Conservation (phyloP, 2,329 filamentous ascomycete genomes). For the Aspergillus arachidicola region DNA sequence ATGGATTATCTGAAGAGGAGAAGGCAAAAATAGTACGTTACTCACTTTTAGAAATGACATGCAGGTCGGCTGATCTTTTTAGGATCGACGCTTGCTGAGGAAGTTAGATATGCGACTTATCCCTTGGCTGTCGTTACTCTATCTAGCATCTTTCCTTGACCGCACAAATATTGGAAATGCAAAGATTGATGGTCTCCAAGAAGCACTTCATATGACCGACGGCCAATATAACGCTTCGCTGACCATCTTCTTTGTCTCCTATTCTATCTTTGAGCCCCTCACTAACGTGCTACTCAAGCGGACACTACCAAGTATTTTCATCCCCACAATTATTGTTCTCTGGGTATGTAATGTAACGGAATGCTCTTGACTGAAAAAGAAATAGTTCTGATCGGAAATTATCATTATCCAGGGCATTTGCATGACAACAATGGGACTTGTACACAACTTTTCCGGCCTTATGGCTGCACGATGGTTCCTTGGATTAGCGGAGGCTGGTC, state of each 20-base stretch:
- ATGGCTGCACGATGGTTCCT: slow-evolving; percentile 52
- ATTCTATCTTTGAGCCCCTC: slow-evolving; percentile 43
- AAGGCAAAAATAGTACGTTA: slow-evolving; percentile 57
- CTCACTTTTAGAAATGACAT: slow-evolving; percentile 12
- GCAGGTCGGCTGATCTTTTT: slow-evolving; percentile 22
- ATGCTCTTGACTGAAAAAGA: neutral
- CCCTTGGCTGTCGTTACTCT: slow-evolving; percentile 51
- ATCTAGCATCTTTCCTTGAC: slow-evolving; percentile 47
- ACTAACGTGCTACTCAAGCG: slow-evolving; percentile 49
- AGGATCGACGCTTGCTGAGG: slow-evolving; percentile 50
- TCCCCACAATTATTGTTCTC: slow-evolving; percentile 53
- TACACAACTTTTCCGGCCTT: slow-evolving; percentile 55
- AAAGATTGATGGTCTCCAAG: slow-evolving; percentile 58
- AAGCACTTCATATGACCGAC: slow-evolving; percentile 64
- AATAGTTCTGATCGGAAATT: neutral
- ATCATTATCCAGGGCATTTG: slow-evolving; percentile 30
- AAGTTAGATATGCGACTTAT: slow-evolving; percentile 50
- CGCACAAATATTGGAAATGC: slow-evolving; percentile 77
- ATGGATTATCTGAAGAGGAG: slow-evolving; percentile 65
- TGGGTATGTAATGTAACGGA: slow-evolving; percentile 25
- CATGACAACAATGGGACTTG: slow-evolving; percentile 51
- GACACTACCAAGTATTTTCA: slow-evolving; percentile 55
- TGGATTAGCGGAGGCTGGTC: slow-evolving; percentile 48
- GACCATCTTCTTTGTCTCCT: slow-evolving; percentile 46
- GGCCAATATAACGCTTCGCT: slow-evolving; percentile 69